Evolutionary conservation across 306 rosid species (phyloP).

Genomic region (Inga leiocalycina): DNA sequence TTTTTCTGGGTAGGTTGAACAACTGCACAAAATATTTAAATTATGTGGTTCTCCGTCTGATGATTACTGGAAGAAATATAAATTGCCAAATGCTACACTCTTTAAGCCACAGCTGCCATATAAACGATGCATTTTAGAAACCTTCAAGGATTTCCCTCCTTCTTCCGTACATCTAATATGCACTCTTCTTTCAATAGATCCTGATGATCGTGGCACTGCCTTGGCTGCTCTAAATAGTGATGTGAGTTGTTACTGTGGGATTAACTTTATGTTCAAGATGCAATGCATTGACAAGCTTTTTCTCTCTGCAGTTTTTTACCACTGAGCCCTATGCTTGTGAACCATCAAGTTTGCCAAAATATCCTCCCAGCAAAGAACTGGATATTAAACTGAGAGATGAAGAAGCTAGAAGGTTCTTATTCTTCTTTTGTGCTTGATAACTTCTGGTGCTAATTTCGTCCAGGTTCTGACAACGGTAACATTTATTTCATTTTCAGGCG

Average conservation of each 20-base stretch:
- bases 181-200: slow-evolving; percentile 80
- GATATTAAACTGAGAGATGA: slow-evolving; percentile 84
- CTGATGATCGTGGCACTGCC: slow-evolving; percentile 65
- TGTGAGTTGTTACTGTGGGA: slow-evolving; percentile 47
- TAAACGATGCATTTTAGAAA: slow-evolving; percentile 61
- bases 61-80: slow-evolving; percentile 87
- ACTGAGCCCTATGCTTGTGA: slow-evolving; percentile 81
- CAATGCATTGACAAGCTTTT: slow-evolving; percentile 24
- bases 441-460: slow-evolving; percentile 30
- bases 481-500: slow-evolving; percentile 54
- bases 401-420: slow-evolving; percentile 74
- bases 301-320: slow-evolving; percentile 67
- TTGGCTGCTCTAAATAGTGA: slow-evolving; percentile 65
- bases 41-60: slow-evolving; percentile 92
- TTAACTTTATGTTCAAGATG: slow-evolving; percentile 26
- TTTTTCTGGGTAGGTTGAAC: slow-evolving; percentile 68
- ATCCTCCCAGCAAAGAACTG: slow-evolving; percentile 88
- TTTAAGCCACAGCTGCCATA: slow-evolving; percentile 91
- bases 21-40: slow-evolving; percentile 89
- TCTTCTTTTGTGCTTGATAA: slow-evolving; percentile 20
- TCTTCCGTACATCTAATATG: slow-evolving; percentile 72
- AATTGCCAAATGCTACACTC: slow-evolving; percentile 87
- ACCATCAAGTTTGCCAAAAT: slow-evolving; percentile 79
- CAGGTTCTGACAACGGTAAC: slow-evolving; percentile 27
- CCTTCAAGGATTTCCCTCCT: slow-evolving; percentile 75